phyloP scores from a whole-genome alignment of 192 early-diverging fungal species.

The Backusella australiensis region DNA sequence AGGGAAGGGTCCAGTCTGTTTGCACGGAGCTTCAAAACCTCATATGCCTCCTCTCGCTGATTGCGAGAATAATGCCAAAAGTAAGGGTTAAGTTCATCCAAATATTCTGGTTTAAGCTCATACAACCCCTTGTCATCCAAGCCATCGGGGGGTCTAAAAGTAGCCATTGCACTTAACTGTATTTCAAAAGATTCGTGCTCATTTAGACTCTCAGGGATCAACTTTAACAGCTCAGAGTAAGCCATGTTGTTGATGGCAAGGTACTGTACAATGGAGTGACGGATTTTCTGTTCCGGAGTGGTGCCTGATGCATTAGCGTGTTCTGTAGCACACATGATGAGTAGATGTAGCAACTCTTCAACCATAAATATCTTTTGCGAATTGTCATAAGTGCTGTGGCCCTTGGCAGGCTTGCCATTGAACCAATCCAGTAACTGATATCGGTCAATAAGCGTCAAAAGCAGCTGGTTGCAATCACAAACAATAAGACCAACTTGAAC shows the following conservation, averaged over 20 bases:
- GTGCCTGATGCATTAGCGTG: slow-evolving; percentile 64
- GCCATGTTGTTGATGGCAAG: slow-evolving; percentile 65
- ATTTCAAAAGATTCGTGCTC: slow-evolving; percentile 69
- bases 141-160: slow-evolving; percentile 77
- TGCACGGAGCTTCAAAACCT: slow-evolving; percentile 53
- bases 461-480: slow-evolving; percentile 74
- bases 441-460: slow-evolving; percentile 81
- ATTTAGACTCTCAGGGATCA: slow-evolving; percentile 76
- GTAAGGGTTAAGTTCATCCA: slow-evolving; percentile 88
- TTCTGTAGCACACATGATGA: slow-evolving; percentile 84
- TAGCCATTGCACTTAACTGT: slow-evolving; percentile 71
- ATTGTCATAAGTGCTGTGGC: slow-evolving; percentile 59
- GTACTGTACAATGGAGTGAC: slow-evolving; percentile 85
- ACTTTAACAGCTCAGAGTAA: slow-evolving; percentile 82
- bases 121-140: slow-evolving; percentile 86
- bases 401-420: slow-evolving; percentile 49
- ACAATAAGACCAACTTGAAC: slow-evolving; percentile 70
- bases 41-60: slow-evolving; percentile 87
- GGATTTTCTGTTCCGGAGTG: slow-evolving; percentile 62
- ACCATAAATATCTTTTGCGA: slow-evolving; percentile 76
- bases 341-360: slow-evolving; percentile 84
- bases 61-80: slow-evolving; percentile 93
- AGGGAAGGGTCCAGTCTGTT: slow-evolving; percentile 11
- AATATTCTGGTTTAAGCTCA: slow-evolving; percentile 84
- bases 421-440: slow-evolving; percentile 89